Percentiles rank a stretch among this genome's conserved stretches.
Conservation (phyloP, 163 green algal species). For the Volvox carteri region DNA sequence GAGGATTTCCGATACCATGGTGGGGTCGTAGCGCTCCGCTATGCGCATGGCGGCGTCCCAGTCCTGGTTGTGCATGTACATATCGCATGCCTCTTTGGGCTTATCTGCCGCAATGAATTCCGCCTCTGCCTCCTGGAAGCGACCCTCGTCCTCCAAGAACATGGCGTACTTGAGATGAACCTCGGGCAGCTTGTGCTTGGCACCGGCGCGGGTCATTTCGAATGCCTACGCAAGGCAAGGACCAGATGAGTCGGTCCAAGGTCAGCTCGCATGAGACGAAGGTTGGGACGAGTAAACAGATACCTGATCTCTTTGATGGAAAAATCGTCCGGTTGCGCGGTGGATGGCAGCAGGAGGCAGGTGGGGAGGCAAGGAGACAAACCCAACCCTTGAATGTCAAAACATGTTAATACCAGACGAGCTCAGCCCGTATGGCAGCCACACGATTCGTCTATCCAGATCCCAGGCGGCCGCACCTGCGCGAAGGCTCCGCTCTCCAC, state of each 20-base stretch:
- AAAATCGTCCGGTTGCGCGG: no score
- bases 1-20: conserved; percentile 74
- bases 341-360: no score
- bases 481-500: conserved; percentile 71
- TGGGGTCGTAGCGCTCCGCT: conserved; percentile 81
- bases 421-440: no score
- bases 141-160: conserved; percentile 88
- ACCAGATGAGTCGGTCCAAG: no score
- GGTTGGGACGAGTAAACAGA: no score
- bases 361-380: no score
- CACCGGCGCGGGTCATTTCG: conserved; percentile 67
- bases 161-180: conserved; percentile 85
- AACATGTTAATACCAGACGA: no score
- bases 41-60: conserved; percentile 83
- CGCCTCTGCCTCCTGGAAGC: conserved; percentile 83
- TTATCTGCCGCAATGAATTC: conserved; percentile 85
- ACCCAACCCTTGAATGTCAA: no score
- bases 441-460: no score
- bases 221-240: conserved; percentile 68
- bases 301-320: no score
- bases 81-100: conserved; percentile 89
- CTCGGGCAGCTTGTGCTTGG: conserved; percentile 81
- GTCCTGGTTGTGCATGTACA: conserved; percentile 87
- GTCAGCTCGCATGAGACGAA: no score
- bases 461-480: background rate